Base-by-base conservation (phyloP, 2,329 filamentous ascomycete genomes). In the Trichoderma gracile region DNA sequence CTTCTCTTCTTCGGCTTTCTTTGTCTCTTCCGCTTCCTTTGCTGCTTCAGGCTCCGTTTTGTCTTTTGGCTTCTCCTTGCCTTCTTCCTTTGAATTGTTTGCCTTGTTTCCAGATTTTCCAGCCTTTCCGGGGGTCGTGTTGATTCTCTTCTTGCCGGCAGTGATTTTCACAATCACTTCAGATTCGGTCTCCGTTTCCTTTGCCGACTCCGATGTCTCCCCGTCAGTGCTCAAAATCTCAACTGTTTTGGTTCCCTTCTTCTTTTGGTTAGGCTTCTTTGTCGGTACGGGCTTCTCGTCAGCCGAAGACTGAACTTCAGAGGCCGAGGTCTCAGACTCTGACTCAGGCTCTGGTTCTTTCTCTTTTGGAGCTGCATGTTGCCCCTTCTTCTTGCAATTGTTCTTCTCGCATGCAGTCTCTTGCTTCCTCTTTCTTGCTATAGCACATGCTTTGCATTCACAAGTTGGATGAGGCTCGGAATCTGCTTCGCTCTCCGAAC, bases 401-500 rank as follows among this genome's bases (percentile, higher is more conserved):
- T 60, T 67, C 55, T 66, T 64, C 49, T 64, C 49, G 14, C 60
- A 63, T 12, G 25, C 9, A 6, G n/a, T 23, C 14, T 43, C 40
- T n/a, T 63, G 52, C 12, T 65, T 64, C 25, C 66, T 69, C 43
- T 63, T 56, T n/a, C 50, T 47, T 3, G 42, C 63, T 25, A 68
- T 66, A 25, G 66, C 49, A 61, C 74, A 76, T 50, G 66, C 63
- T 23, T 52, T 57, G 46, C 73, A 75, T 64, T 69, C 55, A 65
- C 74, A 75, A 4, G 68, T 69, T n/a, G 74, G 74, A 42, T 79
- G 76, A 3, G 76, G 73, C 17, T 78, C 74, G 5, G 74, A 72
- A 52, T 75, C 72, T 27, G 68, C 69, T 7, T 70, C 72, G 21
- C 70, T 73, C n/a, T 72, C 71, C 1, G 68, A 59, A 14, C 68